Evolutionary conservation across 1,284 basidiomycete species (phyloP).

Genomic region (Cystobasidium slooffiae): DNA sequence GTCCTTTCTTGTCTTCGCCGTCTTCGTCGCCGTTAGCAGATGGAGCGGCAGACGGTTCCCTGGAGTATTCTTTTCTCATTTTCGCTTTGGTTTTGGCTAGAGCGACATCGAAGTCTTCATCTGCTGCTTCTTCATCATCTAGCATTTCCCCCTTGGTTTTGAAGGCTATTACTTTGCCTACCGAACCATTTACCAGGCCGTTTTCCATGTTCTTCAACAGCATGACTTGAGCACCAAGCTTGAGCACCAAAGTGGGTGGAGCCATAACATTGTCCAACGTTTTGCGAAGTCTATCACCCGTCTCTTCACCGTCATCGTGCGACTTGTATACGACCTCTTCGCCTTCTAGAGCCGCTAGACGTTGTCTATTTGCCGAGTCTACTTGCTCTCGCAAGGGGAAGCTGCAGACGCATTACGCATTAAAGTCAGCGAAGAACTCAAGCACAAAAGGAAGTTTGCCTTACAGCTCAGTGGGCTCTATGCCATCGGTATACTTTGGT

Average conservation of each 20-base stretch:
- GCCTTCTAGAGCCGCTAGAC: slow-evolving; percentile 61
- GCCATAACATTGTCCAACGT: slow-evolving; percentile 55
- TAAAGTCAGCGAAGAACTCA: background rate
- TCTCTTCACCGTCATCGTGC: slow-evolving; percentile 46
- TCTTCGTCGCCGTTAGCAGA: slow-evolving; percentile 24
- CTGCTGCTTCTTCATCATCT: slow-evolving; percentile 51
- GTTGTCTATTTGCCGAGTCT: slow-evolving; percentile 70
- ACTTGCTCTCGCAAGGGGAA: slow-evolving; percentile 84
- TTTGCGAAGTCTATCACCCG: slow-evolving; percentile 43
- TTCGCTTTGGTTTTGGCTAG: slow-evolving; percentile 39
- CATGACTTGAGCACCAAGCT: slow-evolving; percentile 68
- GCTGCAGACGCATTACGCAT: slow-evolving; percentile 57
- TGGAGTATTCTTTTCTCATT: background rate
- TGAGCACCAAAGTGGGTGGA: slow-evolving; percentile 64
- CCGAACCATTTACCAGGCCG: slow-evolving; percentile 78
- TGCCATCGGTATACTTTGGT: slow-evolving; percentile 68
- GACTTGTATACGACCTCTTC: slow-evolving; percentile 44
- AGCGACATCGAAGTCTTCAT: slow-evolving; percentile 53
- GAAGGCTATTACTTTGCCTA: slow-evolving; percentile 77
- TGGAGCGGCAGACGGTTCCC: slow-evolving; percentile 13
- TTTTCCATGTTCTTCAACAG: slow-evolving; percentile 79
- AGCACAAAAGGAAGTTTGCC: slow-evolving; percentile 46
- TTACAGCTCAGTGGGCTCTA: slow-evolving; percentile 79
- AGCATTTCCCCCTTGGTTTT: slow-evolving; percentile 56
- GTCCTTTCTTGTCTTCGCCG: slow-evolving; percentile 45